Base-by-base conservation (phyloP, 208 protist genomes). In the Blechomonas ayalai region DNA sequence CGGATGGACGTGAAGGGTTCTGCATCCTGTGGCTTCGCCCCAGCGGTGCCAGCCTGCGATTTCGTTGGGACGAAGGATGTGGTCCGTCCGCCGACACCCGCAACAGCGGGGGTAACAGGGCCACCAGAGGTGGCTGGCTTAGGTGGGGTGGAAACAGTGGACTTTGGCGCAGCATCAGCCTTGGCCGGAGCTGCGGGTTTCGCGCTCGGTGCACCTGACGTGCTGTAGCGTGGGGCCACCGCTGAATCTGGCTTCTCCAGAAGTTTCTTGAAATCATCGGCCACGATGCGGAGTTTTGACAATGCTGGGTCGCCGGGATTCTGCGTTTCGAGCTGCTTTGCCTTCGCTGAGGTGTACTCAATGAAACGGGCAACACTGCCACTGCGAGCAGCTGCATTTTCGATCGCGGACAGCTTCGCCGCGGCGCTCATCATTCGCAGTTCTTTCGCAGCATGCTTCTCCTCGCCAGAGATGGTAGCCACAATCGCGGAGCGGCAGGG, bases 281-380 rank as follows among this genome's bases (percentile, higher is more conserved):
- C 33, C 63, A 80, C 69, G 3, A n/a, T 33, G 29, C 48, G 53
- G 60, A 84, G 43, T 46, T 65, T 73, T 23, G 66, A 50, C 20
- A 73, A 23, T 23, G n/a, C n/a, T n/a, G n/a, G n/a, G n/a, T n/a
- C n/a, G n/a, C n/a, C n/a, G n/a, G n/a, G n/a, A n/a, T n/a, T n/a
- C n/a, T n/a, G n/a, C n/a, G 36, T 29, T 46, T 62, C 49, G 16
- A 54, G 40, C 46, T 55, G 39, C 38, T 48, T 40, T 22, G 70
- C 44, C 49, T 82, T 50, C 34, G 51, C 47, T 25, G 55, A 24
- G 2, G 67, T 72, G 64, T 69, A 80, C 41, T 72, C 61, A 29
- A 85, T 56, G 54, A 85, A 85, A 38, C 77, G 71, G 8, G 33
- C 8, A 35, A 77, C 56, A 39, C 78, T 81, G 26, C 77, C 77